A percentile compares a stretch with the other conserved stretches of the same genome.
Evolutionary conservation across 805 yeast species (phyloP).

Genomic region (Metschnikowia rubicola): DNA sequence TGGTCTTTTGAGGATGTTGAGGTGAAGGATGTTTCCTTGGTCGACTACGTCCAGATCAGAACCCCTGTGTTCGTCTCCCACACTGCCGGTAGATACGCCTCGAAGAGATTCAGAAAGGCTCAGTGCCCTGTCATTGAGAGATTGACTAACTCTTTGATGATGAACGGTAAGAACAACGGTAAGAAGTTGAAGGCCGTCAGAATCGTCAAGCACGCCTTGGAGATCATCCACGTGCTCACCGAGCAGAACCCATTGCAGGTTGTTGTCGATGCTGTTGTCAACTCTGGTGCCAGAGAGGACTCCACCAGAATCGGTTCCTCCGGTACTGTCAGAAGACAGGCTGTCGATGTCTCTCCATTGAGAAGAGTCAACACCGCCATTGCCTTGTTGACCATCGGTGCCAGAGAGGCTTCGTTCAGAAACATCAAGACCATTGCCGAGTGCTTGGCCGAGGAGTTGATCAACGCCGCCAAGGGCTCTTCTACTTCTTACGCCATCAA

Average conservation of each 20-base stretch:
- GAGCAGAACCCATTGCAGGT: constrained; percentile 99
- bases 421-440: constrained; percentile 99
- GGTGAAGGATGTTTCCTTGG: constrained; percentile 95
- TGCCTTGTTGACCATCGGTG: constrained; percentile 97
- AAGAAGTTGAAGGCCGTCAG: constrained; percentile 99
- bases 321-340: constrained; percentile 99
- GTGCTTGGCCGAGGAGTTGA: constrained; percentile 99
- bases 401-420: constrained; percentile 99
- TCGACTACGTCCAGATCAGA: constrained; percentile 97
- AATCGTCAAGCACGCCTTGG: constrained; percentile 98
- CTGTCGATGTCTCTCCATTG: constrained; percentile 99
- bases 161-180: constrained; percentile 99
- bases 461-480: constrained; percentile 99
- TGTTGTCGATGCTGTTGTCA: constrained; percentile 97
- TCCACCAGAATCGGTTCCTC: constrained; percentile 99
- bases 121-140: constrained; percentile 99
- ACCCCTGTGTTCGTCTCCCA: constrained; percentile 97
- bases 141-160: constrained; percentile 99
- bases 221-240: constrained; percentile 93
- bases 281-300: constrained; percentile 99
- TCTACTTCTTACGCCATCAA: constrained; percentile 99
- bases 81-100: constrained; percentile 99
- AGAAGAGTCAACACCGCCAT: constrained; percentile 99
- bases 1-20: constrained; percentile 98
- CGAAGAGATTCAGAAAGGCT: constrained; percentile 99